These are phyloP conservation scores for Breynia disticha DNA, from an alignment of 441 rosid genomes.

Conservation along the genomic window DNA sequence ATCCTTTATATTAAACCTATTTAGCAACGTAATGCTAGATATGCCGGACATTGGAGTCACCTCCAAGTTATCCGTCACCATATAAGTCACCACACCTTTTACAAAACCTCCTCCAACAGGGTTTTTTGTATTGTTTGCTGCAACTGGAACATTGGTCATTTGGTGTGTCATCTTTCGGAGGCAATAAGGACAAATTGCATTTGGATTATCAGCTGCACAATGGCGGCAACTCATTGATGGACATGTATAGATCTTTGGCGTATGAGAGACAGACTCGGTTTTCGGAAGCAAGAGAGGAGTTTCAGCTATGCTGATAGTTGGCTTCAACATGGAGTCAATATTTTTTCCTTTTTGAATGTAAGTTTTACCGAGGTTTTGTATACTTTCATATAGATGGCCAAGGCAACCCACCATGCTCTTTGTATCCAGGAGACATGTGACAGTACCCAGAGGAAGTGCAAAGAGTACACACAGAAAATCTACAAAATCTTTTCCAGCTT, in stretches of 20 bases:
- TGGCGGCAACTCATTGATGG: neutral
- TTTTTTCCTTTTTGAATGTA: slow-evolving; percentile 1
- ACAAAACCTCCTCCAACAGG: slow-evolving; percentile 17
- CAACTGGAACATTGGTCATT: neutral
- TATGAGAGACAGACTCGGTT: neutral
- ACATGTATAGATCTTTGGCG: neutral
- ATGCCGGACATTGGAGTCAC: slow-evolving; percentile 14
- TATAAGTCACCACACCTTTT: slow-evolving; percentile 13
- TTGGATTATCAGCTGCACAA: slow-evolving; percentile 2
- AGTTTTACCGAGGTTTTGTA: slow-evolving; percentile 8
- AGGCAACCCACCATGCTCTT: slow-evolving; percentile 10
- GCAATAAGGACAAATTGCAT: slow-evolving; percentile 1
- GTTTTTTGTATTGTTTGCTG: neutral
- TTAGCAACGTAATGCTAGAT: slow-evolving; percentile 8
- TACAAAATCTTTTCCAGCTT: slow-evolving; percentile 19
- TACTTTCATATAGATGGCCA: slow-evolving; percentile 8
- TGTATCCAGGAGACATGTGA: slow-evolving; percentile 4
- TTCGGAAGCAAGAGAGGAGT: slow-evolving; percentile 3
- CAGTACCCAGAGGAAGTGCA: slow-evolving; percentile 13
- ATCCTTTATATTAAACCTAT: slow-evolving; percentile 8
- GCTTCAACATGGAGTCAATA: slow-evolving; percentile 9
- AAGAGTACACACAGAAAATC: slow-evolving; percentile 14
- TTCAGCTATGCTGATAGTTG: neutral
- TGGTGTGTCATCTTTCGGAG: rapidly evolving
- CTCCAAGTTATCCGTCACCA: slow-evolving; percentile 20